Conservation (phyloP, 192 early-diverging fungal species). For the Coemansia sp. region DNA sequence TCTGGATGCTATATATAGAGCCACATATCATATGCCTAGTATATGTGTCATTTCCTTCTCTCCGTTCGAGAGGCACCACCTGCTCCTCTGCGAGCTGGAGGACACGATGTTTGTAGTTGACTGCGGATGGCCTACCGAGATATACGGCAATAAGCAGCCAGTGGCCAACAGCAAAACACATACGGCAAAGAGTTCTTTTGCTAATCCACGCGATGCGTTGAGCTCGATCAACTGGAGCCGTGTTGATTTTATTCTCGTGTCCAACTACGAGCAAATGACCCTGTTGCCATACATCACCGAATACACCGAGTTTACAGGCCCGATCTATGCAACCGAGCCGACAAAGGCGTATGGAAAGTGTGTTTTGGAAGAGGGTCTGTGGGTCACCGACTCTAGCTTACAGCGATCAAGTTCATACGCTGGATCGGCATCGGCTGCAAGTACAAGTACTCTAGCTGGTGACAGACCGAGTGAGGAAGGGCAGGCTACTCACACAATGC, state of each 20-base stretch:
- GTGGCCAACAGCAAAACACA: slow-evolving; percentile 15
- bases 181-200: background rate
- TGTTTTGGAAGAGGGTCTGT: slow-evolving; percentile 39
- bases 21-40: slow-evolving; percentile 30
- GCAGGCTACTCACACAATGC: slow-evolving; percentile 6
- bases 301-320: slow-evolving; percentile 74
- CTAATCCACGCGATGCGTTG: slow-evolving; percentile 36
- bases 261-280: slow-evolving; percentile 72
- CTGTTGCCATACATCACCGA: slow-evolving; percentile 82
- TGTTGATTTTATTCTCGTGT: slow-evolving; percentile 76
- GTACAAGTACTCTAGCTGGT: background rate
- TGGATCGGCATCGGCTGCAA: slow-evolving; percentile 6
- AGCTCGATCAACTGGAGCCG: slow-evolving; percentile 62
- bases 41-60: slow-evolving; percentile 49
- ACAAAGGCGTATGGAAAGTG: slow-evolving; percentile 71
- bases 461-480: background rate
- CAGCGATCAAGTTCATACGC: background rate
- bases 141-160: slow-evolving; percentile 1
- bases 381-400: background rate
- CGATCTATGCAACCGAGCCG: slow-evolving; percentile 78
- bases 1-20: background rate
- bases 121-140: slow-evolving; percentile 49
- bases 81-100: slow-evolving; percentile 53
- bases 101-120: slow-evolving; percentile 56
- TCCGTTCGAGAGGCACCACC: slow-evolving; percentile 46